phyloP scores from a whole-genome alignment of 2,329 filamentous ascomycete genomes.

The Eutypa lata region DNA sequence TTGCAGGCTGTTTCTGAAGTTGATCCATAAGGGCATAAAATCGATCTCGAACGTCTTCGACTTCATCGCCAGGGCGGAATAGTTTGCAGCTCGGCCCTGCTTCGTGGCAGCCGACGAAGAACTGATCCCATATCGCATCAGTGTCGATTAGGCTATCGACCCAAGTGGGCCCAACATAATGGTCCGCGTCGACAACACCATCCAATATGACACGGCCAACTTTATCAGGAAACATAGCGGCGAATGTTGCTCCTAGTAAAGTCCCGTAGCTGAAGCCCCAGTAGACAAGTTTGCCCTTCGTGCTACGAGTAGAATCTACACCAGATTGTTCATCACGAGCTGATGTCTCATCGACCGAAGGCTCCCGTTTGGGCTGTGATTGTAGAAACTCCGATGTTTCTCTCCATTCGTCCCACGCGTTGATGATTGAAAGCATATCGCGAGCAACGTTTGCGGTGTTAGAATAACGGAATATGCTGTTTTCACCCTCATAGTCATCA shows the following conservation, averaged over 20 bases:
- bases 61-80: slow-evolving; percentile 32
- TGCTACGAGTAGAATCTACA: slow-evolving; percentile 11
- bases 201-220: slow-evolving; percentile 40
- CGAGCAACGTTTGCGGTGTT: slow-evolving; percentile 33
- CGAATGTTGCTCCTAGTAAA: slow-evolving; percentile 36
- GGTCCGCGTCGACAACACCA: slow-evolving; percentile 33
- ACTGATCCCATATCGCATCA: slow-evolving; percentile 42
- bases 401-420: slow-evolving; percentile 36
- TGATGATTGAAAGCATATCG: slow-evolving; percentile 39
- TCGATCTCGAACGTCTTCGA: slow-evolving; percentile 26
- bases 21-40: slow-evolving; percentile 28
- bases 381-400: slow-evolving; percentile 7
- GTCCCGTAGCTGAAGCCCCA: slow-evolving; percentile 41
- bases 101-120: slow-evolving; percentile 46
- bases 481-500: slow-evolving; percentile 23
- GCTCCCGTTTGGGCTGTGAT: slow-evolving; percentile 6
- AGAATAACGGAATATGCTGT: slow-evolving; percentile 31
- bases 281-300: slow-evolving; percentile 32
- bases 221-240: slow-evolving; percentile 39
- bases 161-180: slow-evolving; percentile 41
- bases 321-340: slow-evolving; percentile 5
- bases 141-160: slow-evolving; percentile 38
- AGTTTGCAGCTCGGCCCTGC: slow-evolving; percentile 38
- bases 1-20: slow-evolving; percentile 32
- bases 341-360: slow-evolving; percentile 5